Percentiles rank a stretch among this genome's conserved stretches.
Evolutionary conservation across 352 stramenopile genomes (phyloP).

Genomic region (Peronosclerospora sorghi): DNA sequence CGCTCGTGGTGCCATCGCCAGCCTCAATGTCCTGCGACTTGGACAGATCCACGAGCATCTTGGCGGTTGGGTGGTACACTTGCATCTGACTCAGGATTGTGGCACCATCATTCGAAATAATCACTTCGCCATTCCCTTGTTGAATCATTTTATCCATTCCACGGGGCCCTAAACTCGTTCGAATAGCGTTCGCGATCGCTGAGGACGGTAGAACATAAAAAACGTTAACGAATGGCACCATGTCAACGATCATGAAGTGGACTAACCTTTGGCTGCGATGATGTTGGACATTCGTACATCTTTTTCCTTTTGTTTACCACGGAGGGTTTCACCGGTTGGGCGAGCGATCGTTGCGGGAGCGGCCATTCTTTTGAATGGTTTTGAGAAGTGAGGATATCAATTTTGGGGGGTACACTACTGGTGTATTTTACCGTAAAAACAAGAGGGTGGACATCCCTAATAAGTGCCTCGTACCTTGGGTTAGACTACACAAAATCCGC

Average conservation of each 20-base stretch:
- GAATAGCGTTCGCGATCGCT: constrained; percentile 96
- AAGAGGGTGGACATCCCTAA: too few species aligned
- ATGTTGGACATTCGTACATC: constrained; percentile 98
- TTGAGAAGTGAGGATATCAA: too few species aligned
- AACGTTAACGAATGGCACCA: background rate
- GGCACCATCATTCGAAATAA: constrained; percentile 99
- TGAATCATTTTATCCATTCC: constrained; percentile 99
- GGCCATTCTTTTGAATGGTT: too few species aligned
- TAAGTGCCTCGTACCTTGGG: too few species aligned
- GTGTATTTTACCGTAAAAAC: too few species aligned
- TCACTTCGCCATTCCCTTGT: constrained; percentile 93
- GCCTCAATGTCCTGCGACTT: constrained; percentile 99
- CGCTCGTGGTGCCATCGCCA: constrained; percentile 94
- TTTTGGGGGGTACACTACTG: too few species aligned
- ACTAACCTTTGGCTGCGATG: constrained; percentile 92
- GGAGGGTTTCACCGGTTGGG: constrained; percentile 64
- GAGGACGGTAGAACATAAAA: background rate
- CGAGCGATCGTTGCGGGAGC: constrained; percentile 45
- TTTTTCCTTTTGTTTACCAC: constrained; percentile 92
- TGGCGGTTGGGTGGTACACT: constrained; percentile 97
- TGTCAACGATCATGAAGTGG: background rate
- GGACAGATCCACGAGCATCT: constrained; percentile 99
- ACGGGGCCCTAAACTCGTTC: constrained; percentile 94
- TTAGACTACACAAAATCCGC: too few species aligned
- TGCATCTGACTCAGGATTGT: constrained; percentile 98